phyloP scores from a whole-genome alignment of 257 asterid genomes.

The Orobanche coerulescens region DNA sequence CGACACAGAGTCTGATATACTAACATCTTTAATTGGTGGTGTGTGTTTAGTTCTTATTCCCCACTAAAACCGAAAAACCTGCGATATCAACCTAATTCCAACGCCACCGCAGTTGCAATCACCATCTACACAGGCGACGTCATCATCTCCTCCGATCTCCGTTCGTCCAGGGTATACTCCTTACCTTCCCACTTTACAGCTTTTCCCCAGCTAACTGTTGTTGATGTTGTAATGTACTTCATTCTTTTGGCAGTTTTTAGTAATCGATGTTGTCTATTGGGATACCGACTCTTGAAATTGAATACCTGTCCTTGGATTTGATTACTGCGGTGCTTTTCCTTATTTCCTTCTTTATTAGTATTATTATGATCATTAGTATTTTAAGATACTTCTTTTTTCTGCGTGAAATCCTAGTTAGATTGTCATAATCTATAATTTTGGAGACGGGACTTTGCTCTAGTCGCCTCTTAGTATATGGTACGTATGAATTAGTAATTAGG shows the following conservation, averaged over 20 bases:
- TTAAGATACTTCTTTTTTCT: neutral
- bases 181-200: neutral
- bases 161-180: conserved; percentile 21
- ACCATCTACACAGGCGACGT: conserved; percentile 14
- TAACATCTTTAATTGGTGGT: too few species aligned
- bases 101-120: conserved; percentile 11
- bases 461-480: neutral
- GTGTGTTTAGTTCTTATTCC: too few species aligned
- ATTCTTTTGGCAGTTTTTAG: neutral
- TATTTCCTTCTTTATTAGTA: too few species aligned
- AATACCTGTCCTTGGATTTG: neutral
- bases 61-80: too few species aligned
- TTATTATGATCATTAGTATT: neutral
- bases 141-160: conserved; percentile 20
- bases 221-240: neutral
- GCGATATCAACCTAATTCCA: conserved; percentile 8
- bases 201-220: neutral
- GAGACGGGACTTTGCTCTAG: too few species aligned
- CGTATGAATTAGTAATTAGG: neutral
- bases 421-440: neutral
- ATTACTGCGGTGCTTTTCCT: neutral
- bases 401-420: neutral
- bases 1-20: too few species aligned
- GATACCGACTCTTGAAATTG: neutral
- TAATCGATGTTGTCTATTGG: neutral